A percentile compares a stretch with the other conserved stretches of the same genome.
These are phyloP conservation scores for Fraxinus ornus DNA, from an alignment of 305 asterid species.

Conservation along the genomic window DNA sequence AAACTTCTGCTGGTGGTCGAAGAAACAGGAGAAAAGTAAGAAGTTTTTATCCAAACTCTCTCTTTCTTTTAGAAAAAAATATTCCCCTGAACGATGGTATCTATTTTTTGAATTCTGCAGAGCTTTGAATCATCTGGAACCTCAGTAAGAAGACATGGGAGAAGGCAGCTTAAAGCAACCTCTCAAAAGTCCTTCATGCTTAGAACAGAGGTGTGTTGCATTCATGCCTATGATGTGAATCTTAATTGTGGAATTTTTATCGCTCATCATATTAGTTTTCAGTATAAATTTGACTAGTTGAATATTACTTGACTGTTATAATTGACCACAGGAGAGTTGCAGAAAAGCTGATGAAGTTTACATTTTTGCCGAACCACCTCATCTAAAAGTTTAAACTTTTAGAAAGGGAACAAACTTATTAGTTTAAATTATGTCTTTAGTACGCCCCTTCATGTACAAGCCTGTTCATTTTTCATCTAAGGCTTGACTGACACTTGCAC, in stretches of 20 bases:
- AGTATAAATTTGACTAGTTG: neutral
- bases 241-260: slow-evolving; percentile 1
- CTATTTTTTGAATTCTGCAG: slow-evolving; percentile 36
- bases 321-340: neutral
- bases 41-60: slow-evolving; percentile 14
- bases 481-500: neutral
- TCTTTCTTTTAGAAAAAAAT: neutral
- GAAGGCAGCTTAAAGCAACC: slow-evolving; percentile 45
- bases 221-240: slow-evolving; percentile 22
- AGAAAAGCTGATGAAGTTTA: neutral
- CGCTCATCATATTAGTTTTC: neutral
- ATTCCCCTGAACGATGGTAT: slow-evolving; percentile 20
- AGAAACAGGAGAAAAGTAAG: slow-evolving; percentile 67
- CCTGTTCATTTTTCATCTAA: neutral
- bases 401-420: neutral
- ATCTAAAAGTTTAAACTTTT: neutral
- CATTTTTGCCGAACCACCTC: neutral
- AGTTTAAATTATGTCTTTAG: neutral
- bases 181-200: slow-evolving; percentile 67
- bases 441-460: neutral
- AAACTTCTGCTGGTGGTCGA: slow-evolving; percentile 45
- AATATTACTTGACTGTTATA: neutral
- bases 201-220: slow-evolving; percentile 55
- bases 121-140: slow-evolving; percentile 64
- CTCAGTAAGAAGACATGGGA: slow-evolving; percentile 48